These are phyloP conservation scores for Pseudisothecium myosuroides DNA, from an alignment of 225 moss, liverwort and hornwort genomes.

Conservation along the genomic window DNA sequence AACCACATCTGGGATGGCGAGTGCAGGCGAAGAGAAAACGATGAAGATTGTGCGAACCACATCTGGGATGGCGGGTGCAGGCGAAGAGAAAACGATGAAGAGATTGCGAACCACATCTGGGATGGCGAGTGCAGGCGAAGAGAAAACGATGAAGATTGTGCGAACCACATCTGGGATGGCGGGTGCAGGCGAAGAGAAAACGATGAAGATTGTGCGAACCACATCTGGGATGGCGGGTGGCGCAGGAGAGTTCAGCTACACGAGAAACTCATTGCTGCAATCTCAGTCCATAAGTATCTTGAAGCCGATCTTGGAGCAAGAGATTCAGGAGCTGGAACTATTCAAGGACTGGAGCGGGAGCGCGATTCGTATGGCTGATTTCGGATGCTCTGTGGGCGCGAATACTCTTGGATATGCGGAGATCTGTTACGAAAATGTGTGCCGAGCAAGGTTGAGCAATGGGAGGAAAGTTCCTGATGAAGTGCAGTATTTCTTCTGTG, in stretches of 20 bases:
- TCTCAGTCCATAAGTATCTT: neutral
- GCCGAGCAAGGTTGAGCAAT: no score
- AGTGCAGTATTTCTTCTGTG: neutral
- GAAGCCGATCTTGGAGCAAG: neutral
- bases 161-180: neutral
- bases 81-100: neutral
- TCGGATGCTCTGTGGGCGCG: no score
- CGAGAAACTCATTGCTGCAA: neutral
- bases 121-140: neutral
- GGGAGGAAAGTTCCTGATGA: neutral
- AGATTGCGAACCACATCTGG: neutral
- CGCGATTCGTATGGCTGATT: no score
- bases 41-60: neutral
- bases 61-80: neutral
- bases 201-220: neutral
- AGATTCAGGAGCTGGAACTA: neutral
- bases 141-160: neutral
- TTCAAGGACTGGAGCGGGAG: neutral
- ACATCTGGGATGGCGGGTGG: neutral
- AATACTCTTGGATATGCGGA: no score
- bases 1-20: neutral
- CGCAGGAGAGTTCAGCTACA: neutral
- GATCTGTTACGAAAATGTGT: no score
- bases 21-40: no score
- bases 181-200: neutral